Evolutionary conservation across 345 rosid genomes (phyloP).

Genomic region (Firmiana major): DNA sequence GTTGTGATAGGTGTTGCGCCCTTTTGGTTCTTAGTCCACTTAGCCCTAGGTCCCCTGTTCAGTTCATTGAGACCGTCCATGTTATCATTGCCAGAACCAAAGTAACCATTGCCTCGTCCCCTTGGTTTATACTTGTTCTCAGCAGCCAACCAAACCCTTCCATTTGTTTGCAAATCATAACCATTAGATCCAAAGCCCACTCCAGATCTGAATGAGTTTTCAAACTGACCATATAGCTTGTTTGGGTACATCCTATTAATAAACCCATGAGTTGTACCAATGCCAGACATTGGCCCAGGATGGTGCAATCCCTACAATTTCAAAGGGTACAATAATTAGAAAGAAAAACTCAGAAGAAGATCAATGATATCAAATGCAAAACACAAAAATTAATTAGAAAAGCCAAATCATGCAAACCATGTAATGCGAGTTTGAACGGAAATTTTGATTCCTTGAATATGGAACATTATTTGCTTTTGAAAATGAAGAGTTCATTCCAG

Average conservation of each 20-base stretch:
- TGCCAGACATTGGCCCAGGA: constrained; percentile 45
- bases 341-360: background rate
- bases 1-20: constrained; percentile 33
- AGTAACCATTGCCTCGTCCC: constrained; percentile 70
- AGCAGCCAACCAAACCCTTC: constrained; percentile 56
- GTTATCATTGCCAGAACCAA: constrained; percentile 53
- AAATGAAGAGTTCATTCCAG: constrained; percentile 43
- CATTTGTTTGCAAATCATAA: constrained; percentile 61
- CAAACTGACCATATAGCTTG: constrained; percentile 69
- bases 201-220: constrained; percentile 55
- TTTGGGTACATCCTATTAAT: constrained; percentile 61
- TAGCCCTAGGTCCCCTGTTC: constrained; percentile 87
- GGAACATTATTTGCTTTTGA: constrained; percentile 46
- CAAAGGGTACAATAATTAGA: background rate
- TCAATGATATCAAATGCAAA: background rate
- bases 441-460: constrained; percentile 59
- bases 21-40: constrained; percentile 63
- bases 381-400: background rate
- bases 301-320: constrained; percentile 55
- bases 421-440: constrained; percentile 53
- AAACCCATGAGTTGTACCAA: constrained; percentile 56
- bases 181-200: constrained; percentile 65
- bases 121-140: constrained; percentile 63
- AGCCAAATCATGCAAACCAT: constrained; percentile 33
- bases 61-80: constrained; percentile 81